These are phyloP conservation scores for Heliosperma pusillum DNA, from an alignment of 148 eudicot species.

Conservation along the genomic window DNA sequence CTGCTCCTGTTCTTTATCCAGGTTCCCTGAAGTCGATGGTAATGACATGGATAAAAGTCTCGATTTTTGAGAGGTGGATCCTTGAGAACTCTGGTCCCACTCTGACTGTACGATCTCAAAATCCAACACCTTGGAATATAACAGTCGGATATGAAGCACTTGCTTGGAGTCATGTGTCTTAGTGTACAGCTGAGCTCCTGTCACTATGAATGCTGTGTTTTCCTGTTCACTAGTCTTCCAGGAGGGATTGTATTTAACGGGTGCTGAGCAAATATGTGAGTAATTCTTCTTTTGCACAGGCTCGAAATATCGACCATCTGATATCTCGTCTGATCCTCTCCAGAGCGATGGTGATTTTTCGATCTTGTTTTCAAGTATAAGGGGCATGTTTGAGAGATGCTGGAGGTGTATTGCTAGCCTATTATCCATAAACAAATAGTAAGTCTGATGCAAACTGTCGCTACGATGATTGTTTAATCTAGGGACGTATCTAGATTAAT, in stretches of 20 bases:
- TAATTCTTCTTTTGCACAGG: constrained; percentile 63
- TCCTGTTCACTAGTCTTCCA: constrained; percentile 30
- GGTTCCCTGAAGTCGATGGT: constrained; percentile 35
- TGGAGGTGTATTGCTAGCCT: constrained; percentile 83
- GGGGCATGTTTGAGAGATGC: constrained; percentile 55
- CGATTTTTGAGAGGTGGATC: constrained; percentile 38
- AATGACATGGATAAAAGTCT: constrained; percentile 41
- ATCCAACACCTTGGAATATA: constrained; percentile 43
- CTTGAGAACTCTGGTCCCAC: constrained; percentile 49
- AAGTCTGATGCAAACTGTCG: background rate
- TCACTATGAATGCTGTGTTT: constrained; percentile 53
- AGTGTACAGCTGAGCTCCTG: constrained; percentile 67
- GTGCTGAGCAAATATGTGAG: constrained; percentile 62
- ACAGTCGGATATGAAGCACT: constrained; percentile 63
- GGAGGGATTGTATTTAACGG: constrained; percentile 51
- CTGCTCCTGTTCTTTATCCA: constrained; percentile 38
- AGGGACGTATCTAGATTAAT: background rate
- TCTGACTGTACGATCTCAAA: constrained; percentile 43
- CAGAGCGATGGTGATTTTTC: constrained; percentile 28
- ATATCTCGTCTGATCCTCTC: constrained; percentile 60
- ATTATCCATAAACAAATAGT: constrained; percentile 18
- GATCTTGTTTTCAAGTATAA: constrained; percentile 48
- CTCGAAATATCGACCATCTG: constrained; percentile 46
- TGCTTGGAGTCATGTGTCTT: constrained; percentile 46
- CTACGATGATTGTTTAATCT: background rate